phyloP scores from a whole-genome alignment of 106 monocot genomes.

The Phalaenopsis aphrodite region DNA sequence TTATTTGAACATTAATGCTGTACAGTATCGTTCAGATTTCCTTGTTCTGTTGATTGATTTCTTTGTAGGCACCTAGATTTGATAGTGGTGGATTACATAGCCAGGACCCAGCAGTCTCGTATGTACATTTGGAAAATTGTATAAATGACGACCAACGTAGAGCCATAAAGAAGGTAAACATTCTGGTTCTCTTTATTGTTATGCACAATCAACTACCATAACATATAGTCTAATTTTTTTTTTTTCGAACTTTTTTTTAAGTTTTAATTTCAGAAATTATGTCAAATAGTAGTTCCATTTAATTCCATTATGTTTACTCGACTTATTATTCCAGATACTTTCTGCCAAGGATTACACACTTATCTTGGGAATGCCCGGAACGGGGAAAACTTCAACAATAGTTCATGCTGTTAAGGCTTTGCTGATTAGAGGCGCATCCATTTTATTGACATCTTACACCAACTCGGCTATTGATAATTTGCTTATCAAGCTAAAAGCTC shows the following conservation, averaged over 20 bases:
- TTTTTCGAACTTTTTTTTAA: not conserved
- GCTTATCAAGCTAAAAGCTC: slow-evolving; percentile 86
- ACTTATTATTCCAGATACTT: slow-evolving; percentile 56
- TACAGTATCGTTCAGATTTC: not conserved
- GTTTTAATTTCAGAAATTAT: not conserved
- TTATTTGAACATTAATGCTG: not conserved
- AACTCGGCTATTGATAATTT: slow-evolving; percentile 97
- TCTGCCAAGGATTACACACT: slow-evolving; percentile 93
- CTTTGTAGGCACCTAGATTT: slow-evolving; percentile 68
- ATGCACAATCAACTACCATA: not conserved
- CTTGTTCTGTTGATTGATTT: slow-evolving; percentile 10
- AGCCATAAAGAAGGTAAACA: slow-evolving; percentile 74
- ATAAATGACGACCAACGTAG: slow-evolving; percentile 84
- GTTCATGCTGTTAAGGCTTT: slow-evolving; percentile 98
- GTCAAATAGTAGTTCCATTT: not conserved
- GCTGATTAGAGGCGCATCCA: slow-evolving; percentile 72
- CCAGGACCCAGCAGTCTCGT: slow-evolving; percentile 90
- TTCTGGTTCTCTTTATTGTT: not conserved
- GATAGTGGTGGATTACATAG: slow-evolving; percentile 79
- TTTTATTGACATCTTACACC: slow-evolving; percentile 95
- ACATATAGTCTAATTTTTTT: not conserved
- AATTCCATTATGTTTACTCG: not conserved
- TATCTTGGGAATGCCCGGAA: slow-evolving; percentile 97
- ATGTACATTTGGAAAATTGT: slow-evolving; percentile 51
- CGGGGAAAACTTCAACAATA: slow-evolving; percentile 99